Base-by-base conservation (phyloP, 306 rosid genomes). In the Pueraria montana region DNA sequence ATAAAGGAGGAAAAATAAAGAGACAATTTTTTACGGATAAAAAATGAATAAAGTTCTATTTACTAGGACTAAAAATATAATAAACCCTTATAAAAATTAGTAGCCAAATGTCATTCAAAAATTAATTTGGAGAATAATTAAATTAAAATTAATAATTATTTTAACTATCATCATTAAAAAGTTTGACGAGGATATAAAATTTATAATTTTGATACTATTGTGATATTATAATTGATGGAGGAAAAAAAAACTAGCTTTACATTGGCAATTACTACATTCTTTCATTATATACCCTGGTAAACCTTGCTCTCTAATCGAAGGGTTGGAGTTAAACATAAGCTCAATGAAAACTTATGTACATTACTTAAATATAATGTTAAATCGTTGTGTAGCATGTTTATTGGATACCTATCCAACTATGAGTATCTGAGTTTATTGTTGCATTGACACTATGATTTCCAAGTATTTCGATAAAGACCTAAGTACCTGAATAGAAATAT, bases 401-500 rank as follows among this genome's bases (percentile, higher is more conserved):
- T 38, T 23, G 24, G 24, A 38, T 21, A 8, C 32, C 4, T 14
- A 6, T 43, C 6, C 1, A 56, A 55, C 9, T 55, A n/a, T n/a
- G 21, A 13, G 21, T n/a, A 55, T 55, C 50, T 42, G 17, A 34
- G 69, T 23, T 20, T 1, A 27, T 26, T 24, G 8, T n/a, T 59
- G 72, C 30, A 46, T 13, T 34, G 30, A 40, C 42, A 50, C 20
- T 67, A 52, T 16, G 55, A 11, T 16, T 73, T 21, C 11, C 23
- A 72, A 42, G 68, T 14, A 6, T 27, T 67, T 34, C 11, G 13
- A 23, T 36, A 73, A 63, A 55, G 32, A 72, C 53, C 42, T 4
- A 71, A 34, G 38, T 49, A 94, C 97, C 96, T 94, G 96, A 69
- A 92, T 82, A 84, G 91, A 91, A 80, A 94, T 80, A 71, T 94